A percentile compares a stretch with the other conserved stretches of the same genome.
Conservation (phyloP, 2,329 filamentous ascomycete species). For the Calonectria crousiana region DNA sequence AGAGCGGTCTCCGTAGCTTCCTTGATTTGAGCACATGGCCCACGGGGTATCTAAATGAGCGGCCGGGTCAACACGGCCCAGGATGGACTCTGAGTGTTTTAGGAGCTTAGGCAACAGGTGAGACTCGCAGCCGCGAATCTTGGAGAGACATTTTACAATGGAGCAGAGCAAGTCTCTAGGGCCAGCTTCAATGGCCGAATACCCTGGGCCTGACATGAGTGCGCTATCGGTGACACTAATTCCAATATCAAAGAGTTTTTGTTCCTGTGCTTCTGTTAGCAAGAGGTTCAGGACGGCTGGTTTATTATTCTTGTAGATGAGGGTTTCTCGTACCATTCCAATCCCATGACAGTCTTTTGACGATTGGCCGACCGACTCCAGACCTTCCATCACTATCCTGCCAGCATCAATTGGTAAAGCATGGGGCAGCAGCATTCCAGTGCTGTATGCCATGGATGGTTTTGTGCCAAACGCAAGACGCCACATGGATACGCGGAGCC, state of each 20-base stretch:
- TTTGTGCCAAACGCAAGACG: slow-evolving; percentile 45
- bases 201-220: slow-evolving; percentile 32
- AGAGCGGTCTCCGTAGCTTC: background rate
- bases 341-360: slow-evolving; percentile 50
- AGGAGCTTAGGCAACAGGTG: slow-evolving; percentile 45
- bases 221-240: slow-evolving; percentile 46
- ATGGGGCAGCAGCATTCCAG: slow-evolving; percentile 34
- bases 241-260: slow-evolving; percentile 50
- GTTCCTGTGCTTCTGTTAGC: slow-evolving; percentile 42
- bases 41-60: slow-evolving; percentile 26
- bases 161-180: slow-evolving; percentile 45
- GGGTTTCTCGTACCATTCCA: slow-evolving; percentile 42
- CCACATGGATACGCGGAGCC: slow-evolving; percentile 49
- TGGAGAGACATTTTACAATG: slow-evolving; percentile 41
- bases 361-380: slow-evolving; percentile 40
- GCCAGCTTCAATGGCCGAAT: slow-evolving; percentile 42
- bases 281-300: background rate
- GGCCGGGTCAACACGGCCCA: slow-evolving; percentile 27
- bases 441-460: slow-evolving; percentile 34
- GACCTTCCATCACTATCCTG: slow-evolving; percentile 43
- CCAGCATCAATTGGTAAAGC: slow-evolving; percentile 47
- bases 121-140: slow-evolving; percentile 43
- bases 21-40: slow-evolving; percentile 6
- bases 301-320: background rate
- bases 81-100: slow-evolving; percentile 37